A percentile compares a stretch with the other conserved stretches of the same genome.
phyloP scores from a whole-genome alignment of 345 rosid genomes.

The Nasturtium officinale region DNA sequence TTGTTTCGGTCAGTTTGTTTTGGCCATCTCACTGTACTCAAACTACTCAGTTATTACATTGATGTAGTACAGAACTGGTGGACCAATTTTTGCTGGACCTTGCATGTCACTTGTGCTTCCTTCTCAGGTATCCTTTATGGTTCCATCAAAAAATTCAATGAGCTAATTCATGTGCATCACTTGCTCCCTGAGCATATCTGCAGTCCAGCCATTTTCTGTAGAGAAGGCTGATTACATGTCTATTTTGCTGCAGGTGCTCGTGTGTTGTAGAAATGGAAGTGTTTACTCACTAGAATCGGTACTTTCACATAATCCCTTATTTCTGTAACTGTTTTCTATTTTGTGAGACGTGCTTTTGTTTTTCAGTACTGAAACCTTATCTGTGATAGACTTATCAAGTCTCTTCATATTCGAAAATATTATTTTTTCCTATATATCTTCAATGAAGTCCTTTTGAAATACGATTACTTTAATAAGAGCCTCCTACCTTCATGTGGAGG shows the following conservation, averaged over 20 bases:
- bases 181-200: constrained; percentile 1
- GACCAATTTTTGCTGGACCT: constrained; percentile 92
- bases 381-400: background rate
- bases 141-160: background rate
- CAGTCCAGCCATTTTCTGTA: constrained; percentile 4
- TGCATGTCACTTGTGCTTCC: constrained; percentile 68
- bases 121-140: constrained; percentile 62
- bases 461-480: background rate
- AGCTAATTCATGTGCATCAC: constrained; percentile 16
- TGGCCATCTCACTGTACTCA: constrained; percentile 19
- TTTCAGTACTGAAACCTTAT: background rate
- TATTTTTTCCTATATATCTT: background rate
- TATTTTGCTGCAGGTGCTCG: constrained; percentile 59
- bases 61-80: constrained; percentile 67
- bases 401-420: background rate
- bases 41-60: constrained; percentile 8
- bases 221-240: background rate
- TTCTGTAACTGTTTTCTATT: constrained; percentile 12
- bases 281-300: constrained; percentile 75
- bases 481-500: constrained; percentile 4
- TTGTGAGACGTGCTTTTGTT: constrained; percentile 4
- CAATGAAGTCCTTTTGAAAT: background rate
- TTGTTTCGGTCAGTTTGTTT: constrained; percentile 30
- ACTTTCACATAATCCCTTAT: constrained; percentile 25
- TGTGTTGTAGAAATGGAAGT: constrained; percentile 85